phyloP scores from a whole-genome alignment of 2,329 filamentous ascomycete species.

The Scleromitrula shiraiana region DNA sequence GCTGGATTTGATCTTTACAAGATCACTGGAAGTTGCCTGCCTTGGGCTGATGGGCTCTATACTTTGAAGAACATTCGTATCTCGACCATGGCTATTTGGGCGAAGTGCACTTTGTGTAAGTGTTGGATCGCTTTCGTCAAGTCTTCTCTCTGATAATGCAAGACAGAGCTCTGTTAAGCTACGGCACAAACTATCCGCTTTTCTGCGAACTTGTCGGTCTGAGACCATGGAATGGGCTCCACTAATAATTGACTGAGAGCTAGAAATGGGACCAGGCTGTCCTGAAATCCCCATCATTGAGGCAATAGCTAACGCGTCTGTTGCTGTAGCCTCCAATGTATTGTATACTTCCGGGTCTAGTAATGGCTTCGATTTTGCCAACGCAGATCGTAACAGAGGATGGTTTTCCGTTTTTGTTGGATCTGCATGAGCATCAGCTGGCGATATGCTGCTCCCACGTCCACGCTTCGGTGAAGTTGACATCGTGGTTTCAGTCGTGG shows the following conservation, averaged over 20 bases:
- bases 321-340: slow-evolving; percentile 71
- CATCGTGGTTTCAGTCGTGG: slow-evolving; percentile 82
- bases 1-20: slow-evolving; percentile 22
- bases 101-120: slow-evolving; percentile 9
- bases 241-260: slow-evolving; percentile 40
- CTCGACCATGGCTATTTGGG: slow-evolving; percentile 17
- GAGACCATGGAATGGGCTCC: slow-evolving; percentile 40
- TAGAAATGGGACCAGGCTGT: slow-evolving; percentile 60
- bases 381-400: slow-evolving; percentile 70
- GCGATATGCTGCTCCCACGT: slow-evolving; percentile 41
- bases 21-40: slow-evolving; percentile 16
- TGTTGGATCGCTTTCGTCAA: slow-evolving; percentile 19
- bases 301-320: slow-evolving; percentile 72
- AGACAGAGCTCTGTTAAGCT: slow-evolving; percentile 89
- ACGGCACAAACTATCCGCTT: slow-evolving; percentile 87
- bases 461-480: slow-evolving; percentile 80
- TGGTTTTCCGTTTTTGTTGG: slow-evolving; percentile 51
- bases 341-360: slow-evolving; percentile 66
- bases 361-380: slow-evolving; percentile 67
- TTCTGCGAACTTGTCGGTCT: slow-evolving; percentile 80
- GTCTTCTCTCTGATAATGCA: slow-evolving; percentile 58
- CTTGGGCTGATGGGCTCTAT: slow-evolving; percentile 17
- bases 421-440: slow-evolving; percentile 37
- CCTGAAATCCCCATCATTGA: slow-evolving; percentile 68
- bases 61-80: slow-evolving; percentile 15